Conservation (phyloP, 2,329 filamentous ascomycete species). For the Cladorrhinum sp. region DNA sequence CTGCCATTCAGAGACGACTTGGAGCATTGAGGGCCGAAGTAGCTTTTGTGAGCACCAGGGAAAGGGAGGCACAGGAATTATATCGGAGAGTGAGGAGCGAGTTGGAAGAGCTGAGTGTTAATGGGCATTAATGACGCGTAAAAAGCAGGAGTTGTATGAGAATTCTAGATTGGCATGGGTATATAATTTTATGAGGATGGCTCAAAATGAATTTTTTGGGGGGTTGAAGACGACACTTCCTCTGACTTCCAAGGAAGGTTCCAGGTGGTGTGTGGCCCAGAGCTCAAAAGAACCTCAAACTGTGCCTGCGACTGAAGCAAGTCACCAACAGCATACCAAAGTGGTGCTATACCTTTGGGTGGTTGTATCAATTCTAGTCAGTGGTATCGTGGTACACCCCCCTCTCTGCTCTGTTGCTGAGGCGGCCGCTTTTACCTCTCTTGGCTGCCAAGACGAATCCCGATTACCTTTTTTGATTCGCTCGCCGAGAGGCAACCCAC, state of each 20-base stretch:
- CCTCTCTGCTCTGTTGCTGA: too few relatives aligned
- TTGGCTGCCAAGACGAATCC: background rate
- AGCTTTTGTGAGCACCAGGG: constrained; percentile 71
- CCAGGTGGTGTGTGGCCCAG: too few relatives aligned
- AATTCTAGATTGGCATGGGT: background rate
- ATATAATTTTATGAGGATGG: background rate
- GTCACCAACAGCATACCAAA: too few relatives aligned
- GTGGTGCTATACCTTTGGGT: too few relatives aligned
- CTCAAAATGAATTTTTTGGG: too few relatives aligned
- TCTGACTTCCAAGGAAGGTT: too few relatives aligned
- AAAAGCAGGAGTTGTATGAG: background rate
- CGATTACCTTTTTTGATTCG: background rate
- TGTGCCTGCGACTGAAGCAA: too few relatives aligned
- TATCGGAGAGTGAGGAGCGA: constrained; percentile 78
- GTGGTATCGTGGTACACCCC: too few relatives aligned
- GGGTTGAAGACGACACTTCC: too few relatives aligned
- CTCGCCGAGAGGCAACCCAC: background rate
- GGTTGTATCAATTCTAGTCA: too few relatives aligned
- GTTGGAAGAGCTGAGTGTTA: constrained; percentile 56
- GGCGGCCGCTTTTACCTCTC: too few relatives aligned
- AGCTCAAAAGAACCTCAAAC: too few relatives aligned
- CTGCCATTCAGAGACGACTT: constrained; percentile 68
- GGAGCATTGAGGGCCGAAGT: constrained; percentile 80
- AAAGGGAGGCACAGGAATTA: constrained; percentile 85
- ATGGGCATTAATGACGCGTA: constrained; percentile 20